Percentiles rank a stretch among this genome's conserved stretches.
phyloP scores from a whole-genome alignment of 495 filamentous ascomycete genomes.

The Margaritispora aquatica region DNA sequence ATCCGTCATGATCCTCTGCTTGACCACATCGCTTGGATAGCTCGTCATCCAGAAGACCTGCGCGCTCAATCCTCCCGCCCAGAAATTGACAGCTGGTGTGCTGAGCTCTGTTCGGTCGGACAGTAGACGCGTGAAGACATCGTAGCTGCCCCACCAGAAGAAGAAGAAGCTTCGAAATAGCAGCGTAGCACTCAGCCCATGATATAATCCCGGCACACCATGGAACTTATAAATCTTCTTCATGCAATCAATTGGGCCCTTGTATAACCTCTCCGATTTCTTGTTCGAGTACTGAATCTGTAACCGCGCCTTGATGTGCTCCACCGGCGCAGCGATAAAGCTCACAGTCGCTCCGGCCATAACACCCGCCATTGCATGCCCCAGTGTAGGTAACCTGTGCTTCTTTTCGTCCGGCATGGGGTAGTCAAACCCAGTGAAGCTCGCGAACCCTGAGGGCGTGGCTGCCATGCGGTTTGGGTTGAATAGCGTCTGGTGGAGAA shows the following conservation, averaged over 20 bases:
- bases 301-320: constrained; percentile 90
- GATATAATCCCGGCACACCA: constrained; percentile 75
- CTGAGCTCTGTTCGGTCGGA: constrained; percentile 61
- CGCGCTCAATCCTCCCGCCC: constrained; percentile 88
- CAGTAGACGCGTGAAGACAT: constrained; percentile 66
- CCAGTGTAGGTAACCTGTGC: constrained; percentile 61
- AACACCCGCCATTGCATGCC: constrained; percentile 81
- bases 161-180: constrained; percentile 92
- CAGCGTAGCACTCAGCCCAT: constrained; percentile 76
- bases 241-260: constrained; percentile 78
- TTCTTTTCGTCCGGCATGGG: constrained; percentile 24
- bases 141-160: constrained; percentile 95
- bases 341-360: constrained; percentile 84
- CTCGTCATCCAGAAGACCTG: constrained; percentile 90
- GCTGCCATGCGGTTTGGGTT: constrained; percentile 40
- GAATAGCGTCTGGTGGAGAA: constrained; percentile 76
- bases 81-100: constrained; percentile 84
- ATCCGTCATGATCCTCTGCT: constrained; percentile 98
- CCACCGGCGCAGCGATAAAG: constrained; percentile 89
- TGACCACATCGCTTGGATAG: constrained; percentile 92
- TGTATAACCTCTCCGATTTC: constrained; percentile 70
- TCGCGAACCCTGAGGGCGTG: constrained; percentile 14
- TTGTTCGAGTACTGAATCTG: constrained; percentile 84
- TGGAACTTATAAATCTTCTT: constrained; percentile 60
- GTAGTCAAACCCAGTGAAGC: constrained; percentile 8